A percentile compares a stretch with the other conserved stretches of the same genome.
Conservation (phyloP, 2,329 filamentous ascomycete species). For the Arthroderma sp. region DNA sequence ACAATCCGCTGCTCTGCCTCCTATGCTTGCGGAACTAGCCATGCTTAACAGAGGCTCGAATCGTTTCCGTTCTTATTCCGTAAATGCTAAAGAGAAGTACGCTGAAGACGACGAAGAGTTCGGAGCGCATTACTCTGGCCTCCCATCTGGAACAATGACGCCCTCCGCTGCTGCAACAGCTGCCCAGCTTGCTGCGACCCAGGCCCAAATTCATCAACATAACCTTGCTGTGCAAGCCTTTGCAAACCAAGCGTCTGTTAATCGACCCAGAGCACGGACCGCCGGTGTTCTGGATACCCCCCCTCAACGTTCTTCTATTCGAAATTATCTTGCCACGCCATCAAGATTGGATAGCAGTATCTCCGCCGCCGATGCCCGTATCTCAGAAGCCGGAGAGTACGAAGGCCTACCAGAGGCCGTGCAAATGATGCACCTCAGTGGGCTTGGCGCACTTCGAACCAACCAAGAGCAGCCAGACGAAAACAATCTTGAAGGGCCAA, state of each 20-base stretch:
- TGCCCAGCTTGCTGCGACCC: constrained; percentile 46
- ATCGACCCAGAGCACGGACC: constrained; percentile 75
- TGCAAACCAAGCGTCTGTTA: constrained; percentile 68
- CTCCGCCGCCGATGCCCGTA: constrained; percentile 58
- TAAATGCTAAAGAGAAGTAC: constrained; percentile 97
- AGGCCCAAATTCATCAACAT: constrained; percentile 67
- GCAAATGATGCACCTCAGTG: constrained; percentile 57
- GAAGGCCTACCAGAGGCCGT: constrained; percentile 71
- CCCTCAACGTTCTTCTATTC: constrained; percentile 47
- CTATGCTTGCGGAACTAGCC: constrained; percentile 61
- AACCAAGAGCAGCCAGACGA: constrained; percentile 59
- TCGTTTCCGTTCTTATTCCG: constrained; percentile 91
- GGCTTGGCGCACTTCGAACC: constrained; percentile 51
- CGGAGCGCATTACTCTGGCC: constrained; percentile 42
- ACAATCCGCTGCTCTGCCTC: constrained; percentile 36
- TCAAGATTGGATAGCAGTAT: constrained; percentile 64
- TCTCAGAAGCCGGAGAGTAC: constrained; percentile 64
- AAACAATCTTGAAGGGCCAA: constrained; percentile 71
- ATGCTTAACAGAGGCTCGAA: constrained; percentile 67
- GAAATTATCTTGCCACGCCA: constrained; percentile 65
- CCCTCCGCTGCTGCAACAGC: constrained; percentile 44
- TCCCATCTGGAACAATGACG: constrained; percentile 47
- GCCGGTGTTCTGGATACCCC: constrained; percentile 80
- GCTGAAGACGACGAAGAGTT: constrained; percentile 77
- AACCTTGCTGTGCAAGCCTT: constrained; percentile 90